These are phyloP conservation scores for Aspergillus haitiensis DNA, from an alignment of 495 filamentous ascomycete genomes.

Conservation along the genomic window DNA sequence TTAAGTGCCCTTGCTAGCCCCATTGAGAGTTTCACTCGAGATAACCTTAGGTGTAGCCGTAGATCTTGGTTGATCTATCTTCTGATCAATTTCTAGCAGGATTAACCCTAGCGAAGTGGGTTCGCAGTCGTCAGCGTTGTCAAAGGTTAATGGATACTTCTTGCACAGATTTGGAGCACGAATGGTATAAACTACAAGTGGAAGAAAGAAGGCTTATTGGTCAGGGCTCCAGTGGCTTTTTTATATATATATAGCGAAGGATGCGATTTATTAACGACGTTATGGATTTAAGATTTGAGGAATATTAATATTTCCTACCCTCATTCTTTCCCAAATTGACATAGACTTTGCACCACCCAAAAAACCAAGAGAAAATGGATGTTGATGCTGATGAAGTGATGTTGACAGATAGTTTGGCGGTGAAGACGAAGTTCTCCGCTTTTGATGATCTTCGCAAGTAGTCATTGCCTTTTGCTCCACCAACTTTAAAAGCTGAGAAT, in stretches of 20 bases:
- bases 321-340: too few species aligned
- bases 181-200: too few species aligned
- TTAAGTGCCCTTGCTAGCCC: neutral
- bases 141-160: neutral
- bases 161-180: neutral
- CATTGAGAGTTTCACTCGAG: too few species aligned
- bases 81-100: neutral
- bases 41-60: neutral
- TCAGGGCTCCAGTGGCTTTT: too few species aligned
- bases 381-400: too few species aligned
- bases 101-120: neutral
- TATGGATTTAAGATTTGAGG: neutral
- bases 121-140: neutral
- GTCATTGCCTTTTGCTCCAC: neutral
- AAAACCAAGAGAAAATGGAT: neutral
- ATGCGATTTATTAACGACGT: too few species aligned
- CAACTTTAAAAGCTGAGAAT: neutral
- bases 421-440: neutral
- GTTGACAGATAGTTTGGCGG: neutral
- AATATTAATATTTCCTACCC: neutral
- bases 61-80: neutral
- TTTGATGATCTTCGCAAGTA: neutral
- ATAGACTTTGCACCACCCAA: neutral
- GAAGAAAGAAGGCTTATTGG: too few species aligned
- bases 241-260: too few species aligned